Base-by-base conservation (phyloP, 495 filamentous ascomycete genomes). In the Penicillium fimorum region DNA sequence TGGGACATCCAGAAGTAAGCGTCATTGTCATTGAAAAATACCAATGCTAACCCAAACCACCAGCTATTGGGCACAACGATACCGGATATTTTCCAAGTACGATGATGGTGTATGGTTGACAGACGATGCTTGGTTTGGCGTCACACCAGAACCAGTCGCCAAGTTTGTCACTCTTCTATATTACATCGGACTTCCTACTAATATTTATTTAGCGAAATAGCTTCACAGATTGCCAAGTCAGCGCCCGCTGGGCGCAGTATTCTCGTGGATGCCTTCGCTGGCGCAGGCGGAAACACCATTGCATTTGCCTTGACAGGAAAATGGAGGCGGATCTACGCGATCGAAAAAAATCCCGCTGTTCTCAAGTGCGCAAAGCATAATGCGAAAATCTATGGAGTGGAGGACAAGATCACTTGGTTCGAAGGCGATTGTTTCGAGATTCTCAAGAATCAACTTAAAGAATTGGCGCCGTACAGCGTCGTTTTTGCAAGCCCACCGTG, bases 401-500 rank as follows among this genome's bases (percentile, higher is more conserved):
- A 70, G 10, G 80, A 90, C 33, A 80, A 86, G 65, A 96, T 98
- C 60, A 87, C 82, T 46, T 97, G 88, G 84, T 81, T 95, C 38
- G 78, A 86, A 47, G 92, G 88, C 11, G 92, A 97, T 67, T 91
- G 84, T 66, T 93, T 98, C 65, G 74, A 80, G 6, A 70, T 86
- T 25, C 56, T 89, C 11, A 71, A 69, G 51, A 76, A 74, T 2
- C 70, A 79, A 51, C 57, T 84, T 11, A 75, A 72, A 51, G 78
- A 78, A n/a, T 33, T 82, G 41, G 74, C 70, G 5, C 68, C 73
- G 2, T 77, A 78, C 29, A 86, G 86, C 33, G 80, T 89, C 11
- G 65, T 97, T 2, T 98, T 97, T 74, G 89, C 87, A 6, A 96
- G 91, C 61, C 94, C 94, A 33, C 94, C 94, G 0, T 98, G 94